A percentile compares a stretch with the other conserved stretches of the same genome.
These are phyloP conservation scores for Claviceps sp. DNA, from an alignment of 2,329 filamentous ascomycete genomes.

Conservation along the genomic window DNA sequence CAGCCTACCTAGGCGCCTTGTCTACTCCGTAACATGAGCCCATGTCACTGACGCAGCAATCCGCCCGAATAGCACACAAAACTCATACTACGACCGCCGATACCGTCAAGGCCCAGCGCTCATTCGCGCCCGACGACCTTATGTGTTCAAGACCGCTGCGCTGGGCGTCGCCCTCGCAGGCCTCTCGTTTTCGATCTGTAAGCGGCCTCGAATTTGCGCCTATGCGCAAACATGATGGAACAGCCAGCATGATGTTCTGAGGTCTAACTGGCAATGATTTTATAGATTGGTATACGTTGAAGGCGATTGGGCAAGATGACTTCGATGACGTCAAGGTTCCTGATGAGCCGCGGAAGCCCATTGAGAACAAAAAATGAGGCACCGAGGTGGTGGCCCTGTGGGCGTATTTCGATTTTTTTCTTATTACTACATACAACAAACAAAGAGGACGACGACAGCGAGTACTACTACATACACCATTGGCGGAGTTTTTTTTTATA, in stretches of 20 bases:
- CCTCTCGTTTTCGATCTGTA: slow-evolving; percentile 50
- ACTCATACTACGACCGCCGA: slow-evolving; percentile 82
- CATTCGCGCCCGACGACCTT: slow-evolving; percentile 81
- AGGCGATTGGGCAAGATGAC: slow-evolving; percentile 85
- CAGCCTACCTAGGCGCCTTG: too few species aligned
- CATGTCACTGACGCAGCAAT: neutral
- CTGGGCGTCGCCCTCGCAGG: too few species aligned
- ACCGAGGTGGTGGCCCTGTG: too few species aligned
- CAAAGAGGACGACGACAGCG: too few species aligned
- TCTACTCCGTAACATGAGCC: too few species aligned
- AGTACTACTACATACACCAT: neutral
- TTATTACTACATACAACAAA: too few species aligned
- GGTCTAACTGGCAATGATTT: neutral
- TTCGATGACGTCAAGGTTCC: slow-evolving; percentile 93
- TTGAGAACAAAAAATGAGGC: slow-evolving; percentile 12
- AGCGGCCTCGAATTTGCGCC: slow-evolving; percentile 23
- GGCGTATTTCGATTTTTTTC: too few species aligned
- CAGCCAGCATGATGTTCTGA: neutral
- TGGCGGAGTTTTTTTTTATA: neutral
- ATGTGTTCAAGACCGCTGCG: slow-evolving; percentile 76
- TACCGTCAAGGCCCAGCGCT: slow-evolving; percentile 79
- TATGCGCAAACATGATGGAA: neutral
- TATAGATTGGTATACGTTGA: slow-evolving; percentile 51
- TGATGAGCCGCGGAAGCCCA: slow-evolving; percentile 46
- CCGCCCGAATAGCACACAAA: slow-evolving; percentile 26